phyloP scores from a whole-genome alignment of 192 early-diverging fungal species.

The Glomus cerebriforme region DNA sequence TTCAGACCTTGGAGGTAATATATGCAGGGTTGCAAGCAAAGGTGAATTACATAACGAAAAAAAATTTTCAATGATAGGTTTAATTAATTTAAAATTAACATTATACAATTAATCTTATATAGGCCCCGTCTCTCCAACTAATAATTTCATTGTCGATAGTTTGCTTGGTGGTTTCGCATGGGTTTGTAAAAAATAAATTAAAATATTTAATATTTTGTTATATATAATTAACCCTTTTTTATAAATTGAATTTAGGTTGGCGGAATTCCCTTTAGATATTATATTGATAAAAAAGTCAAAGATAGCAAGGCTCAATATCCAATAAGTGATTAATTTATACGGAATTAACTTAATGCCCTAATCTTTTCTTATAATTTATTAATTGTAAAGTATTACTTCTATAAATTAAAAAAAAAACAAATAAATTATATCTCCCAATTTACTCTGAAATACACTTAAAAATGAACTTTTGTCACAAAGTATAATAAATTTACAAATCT shows the following conservation, averaged over 20 bases:
- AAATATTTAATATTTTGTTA: not conserved
- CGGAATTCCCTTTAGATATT: not conserved
- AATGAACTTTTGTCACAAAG: too few species aligned
- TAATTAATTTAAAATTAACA: not conserved
- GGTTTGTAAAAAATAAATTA: not conserved
- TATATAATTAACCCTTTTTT: not conserved
- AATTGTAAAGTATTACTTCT: too few species aligned
- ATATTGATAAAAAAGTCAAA: not conserved
- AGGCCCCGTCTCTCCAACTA: not conserved
- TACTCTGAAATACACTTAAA: too few species aligned
- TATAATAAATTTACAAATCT: too few species aligned
- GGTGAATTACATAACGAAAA: conserved; percentile 7
- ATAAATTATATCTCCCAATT: too few species aligned
- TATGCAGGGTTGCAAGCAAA: conserved; percentile 34
- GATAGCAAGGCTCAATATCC: not conserved
- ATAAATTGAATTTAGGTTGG: not conserved
- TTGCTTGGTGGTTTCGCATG: not conserved
- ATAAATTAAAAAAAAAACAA: too few species aligned
- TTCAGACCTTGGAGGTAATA: conserved; percentile 38
- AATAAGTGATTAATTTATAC: too few species aligned
- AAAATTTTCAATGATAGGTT: not conserved
- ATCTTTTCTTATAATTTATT: too few species aligned
- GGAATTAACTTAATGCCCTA: too few species aligned
- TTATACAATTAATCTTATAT: not conserved
- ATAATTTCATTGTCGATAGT: not conserved